These are phyloP conservation scores for Citrus glauca DNA, from an alignment of 345 rosid genomes.

Conservation along the genomic window DNA sequence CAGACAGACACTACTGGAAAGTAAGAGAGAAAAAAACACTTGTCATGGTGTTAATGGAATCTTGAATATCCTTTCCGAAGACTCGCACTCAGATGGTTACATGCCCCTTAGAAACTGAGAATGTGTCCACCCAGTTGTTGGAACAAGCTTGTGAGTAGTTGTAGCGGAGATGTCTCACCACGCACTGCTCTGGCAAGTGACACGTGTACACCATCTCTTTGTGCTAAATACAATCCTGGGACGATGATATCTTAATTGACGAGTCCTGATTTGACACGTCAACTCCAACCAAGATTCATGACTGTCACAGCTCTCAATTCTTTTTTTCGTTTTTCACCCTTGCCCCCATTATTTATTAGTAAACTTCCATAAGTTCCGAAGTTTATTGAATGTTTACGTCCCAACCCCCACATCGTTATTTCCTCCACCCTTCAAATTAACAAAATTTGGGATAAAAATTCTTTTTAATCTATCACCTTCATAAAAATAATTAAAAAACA, in stretches of 20 bases:
- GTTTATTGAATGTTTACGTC: neutral
- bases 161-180: neutral
- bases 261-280: constrained; percentile 12
- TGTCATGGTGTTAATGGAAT: neutral
- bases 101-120: neutral
- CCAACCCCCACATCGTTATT: neutral
- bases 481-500: too few species aligned
- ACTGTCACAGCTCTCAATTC: neutral
- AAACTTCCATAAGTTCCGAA: neutral
- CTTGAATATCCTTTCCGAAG: neutral
- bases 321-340: neutral
- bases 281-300: neutral
- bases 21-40: neutral
- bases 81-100: neutral
- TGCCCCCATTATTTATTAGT: too few species aligned
- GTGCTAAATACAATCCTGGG: neutral
- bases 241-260: neutral
- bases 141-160: neutral
- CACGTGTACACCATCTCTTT: too few species aligned
- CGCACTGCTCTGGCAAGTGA: neutral
- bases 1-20: neutral
- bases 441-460: too few species aligned
- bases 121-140: neutral
- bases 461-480: too few species aligned
- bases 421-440: neutral